These are phyloP conservation scores for Angomonas desouzai DNA, from an alignment of 208 protist genomes.

Conservation along the genomic window DNA sequence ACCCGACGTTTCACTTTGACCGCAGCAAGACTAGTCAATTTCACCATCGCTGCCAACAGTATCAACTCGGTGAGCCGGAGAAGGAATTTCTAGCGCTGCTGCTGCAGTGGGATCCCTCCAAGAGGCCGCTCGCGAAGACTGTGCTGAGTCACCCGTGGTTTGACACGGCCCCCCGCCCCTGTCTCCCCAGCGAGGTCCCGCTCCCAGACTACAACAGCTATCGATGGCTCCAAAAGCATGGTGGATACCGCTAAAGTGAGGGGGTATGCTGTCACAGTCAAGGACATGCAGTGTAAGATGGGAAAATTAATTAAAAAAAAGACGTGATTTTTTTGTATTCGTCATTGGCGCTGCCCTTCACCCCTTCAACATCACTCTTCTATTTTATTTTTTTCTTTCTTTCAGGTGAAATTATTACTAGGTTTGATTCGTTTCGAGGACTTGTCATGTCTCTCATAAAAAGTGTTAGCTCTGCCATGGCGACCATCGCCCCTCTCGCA, in stretches of 20 bases:
- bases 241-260: background rate
- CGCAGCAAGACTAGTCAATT: conserved; percentile 41
- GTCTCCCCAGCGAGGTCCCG: conserved; percentile 47
- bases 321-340: too few species aligned
- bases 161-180: conserved; percentile 42
- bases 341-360: too few species aligned
- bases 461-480: conserved; percentile 64
- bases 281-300: too few species aligned
- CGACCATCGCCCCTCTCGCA: conserved; percentile 73
- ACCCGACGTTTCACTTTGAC: conserved; percentile 17
- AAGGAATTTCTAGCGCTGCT: conserved; percentile 60
- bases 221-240: conserved; percentile 52
- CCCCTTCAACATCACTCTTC: conserved; percentile 5
- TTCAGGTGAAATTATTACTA: conserved; percentile 12
- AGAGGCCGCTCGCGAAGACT: conserved; percentile 42
- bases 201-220: conserved; percentile 64
- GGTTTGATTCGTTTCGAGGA: conserved; percentile 1
- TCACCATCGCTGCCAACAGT: conserved; percentile 34
- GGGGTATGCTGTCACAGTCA: background rate
- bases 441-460: conserved; percentile 38
- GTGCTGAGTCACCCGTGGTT: conserved; percentile 79
- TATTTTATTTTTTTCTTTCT: conserved; percentile 14
- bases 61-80: conserved; percentile 38
- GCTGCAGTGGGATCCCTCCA: conserved; percentile 65
- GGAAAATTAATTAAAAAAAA: background rate